Conservation (phyloP, 805 yeast species). For the Phaffomyces opuntiae region DNA sequence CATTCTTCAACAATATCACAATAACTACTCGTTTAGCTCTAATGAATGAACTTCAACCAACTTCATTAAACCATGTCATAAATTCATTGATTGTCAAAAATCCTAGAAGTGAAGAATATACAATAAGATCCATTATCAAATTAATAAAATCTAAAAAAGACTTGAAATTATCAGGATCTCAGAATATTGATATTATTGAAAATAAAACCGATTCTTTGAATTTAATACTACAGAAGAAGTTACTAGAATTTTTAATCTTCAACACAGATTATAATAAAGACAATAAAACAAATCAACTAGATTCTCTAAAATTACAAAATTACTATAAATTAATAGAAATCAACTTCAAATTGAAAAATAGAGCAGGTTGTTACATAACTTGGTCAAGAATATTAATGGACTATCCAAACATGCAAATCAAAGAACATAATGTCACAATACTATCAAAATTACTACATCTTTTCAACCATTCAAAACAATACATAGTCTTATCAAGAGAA, state of each 20-base stretch:
- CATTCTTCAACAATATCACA: not conserved
- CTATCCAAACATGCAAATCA: slow-evolving; percentile 6
- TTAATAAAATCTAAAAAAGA: slow-evolving; percentile 4
- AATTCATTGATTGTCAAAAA: slow-evolving; percentile 11
- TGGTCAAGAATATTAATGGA: slow-evolving; percentile 15
- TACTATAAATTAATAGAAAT: slow-evolving; percentile 12
- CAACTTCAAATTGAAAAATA: slow-evolving; percentile 12
- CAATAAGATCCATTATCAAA: slow-evolving; percentile 13
- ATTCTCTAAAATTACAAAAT: not conserved
- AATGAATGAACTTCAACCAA: not conserved
- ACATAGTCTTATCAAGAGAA: slow-evolving; percentile 11
- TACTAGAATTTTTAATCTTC: slow-evolving; percentile 8
- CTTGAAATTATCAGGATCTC: slow-evolving; percentile 10
- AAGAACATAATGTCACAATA: slow-evolving; percentile 13
- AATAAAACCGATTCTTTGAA: slow-evolving; percentile 10
- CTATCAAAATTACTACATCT: slow-evolving; percentile 11
- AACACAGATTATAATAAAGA: slow-evolving; percentile 2
- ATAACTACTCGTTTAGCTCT: not conserved
- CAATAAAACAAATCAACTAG: not conserved
- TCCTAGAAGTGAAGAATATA: slow-evolving; percentile 17
- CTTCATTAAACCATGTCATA: slow-evolving; percentile 1
- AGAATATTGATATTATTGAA: slow-evolving; percentile 10
- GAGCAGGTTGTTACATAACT: slow-evolving; percentile 15
- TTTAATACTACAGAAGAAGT: slow-evolving; percentile 3
- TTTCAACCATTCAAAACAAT: slow-evolving; percentile 10